Evolutionary conservation across 2,329 filamentous ascomycete genomes (phyloP), one percentile per base, ranked within the genome.

Genomic region (Xylaria polymorpha): DNA sequence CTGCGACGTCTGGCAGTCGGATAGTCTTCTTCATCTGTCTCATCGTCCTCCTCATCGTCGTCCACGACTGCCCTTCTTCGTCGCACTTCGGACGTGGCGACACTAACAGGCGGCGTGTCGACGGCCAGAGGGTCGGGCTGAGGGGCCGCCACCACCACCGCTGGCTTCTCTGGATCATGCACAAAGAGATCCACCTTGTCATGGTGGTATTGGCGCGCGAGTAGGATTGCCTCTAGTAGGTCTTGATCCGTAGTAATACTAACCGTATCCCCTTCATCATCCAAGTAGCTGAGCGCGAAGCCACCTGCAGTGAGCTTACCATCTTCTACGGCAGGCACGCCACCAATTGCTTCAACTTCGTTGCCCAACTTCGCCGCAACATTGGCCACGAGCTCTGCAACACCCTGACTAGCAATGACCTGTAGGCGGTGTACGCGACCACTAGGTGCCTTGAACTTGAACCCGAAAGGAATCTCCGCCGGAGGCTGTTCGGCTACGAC

Each of bases 161-260:
- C 92, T n/a, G 95, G 90, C 82, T 96, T 92, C 71, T 94, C 90
- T 0, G 95, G 94, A 76, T 99, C 92, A 79, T 99, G 96, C 14
- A 98, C 94, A 76, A 97, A 98, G 18, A 99, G 87, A 77, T 99
- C 96, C 22, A 99, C 96, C 86, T 99, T 99, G 74, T 98, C 96
- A 55, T 90, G 90, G 74, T 86, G 89, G 55, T 88, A 87, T 67
- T 92, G 90, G 69, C 93, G 91, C 4, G 95, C 93, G 35, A 98
- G 87, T 22, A 91, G 86, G 73, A 99, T 93, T 1, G 96, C 94
- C 81, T 99, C 96, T 1, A 96, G 83, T 50, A 99, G 87, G 79
- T 99, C 96, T 73, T 95, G 91, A 77, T 98, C 94, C 0, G 95
- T 97, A 12, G 96, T 99, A 79, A 99, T 97, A 48, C 94, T 97